phyloP scores from a whole-genome alignment of 768 basidiomycete species.

The Chalciporus pseudorubinellus region DNA sequence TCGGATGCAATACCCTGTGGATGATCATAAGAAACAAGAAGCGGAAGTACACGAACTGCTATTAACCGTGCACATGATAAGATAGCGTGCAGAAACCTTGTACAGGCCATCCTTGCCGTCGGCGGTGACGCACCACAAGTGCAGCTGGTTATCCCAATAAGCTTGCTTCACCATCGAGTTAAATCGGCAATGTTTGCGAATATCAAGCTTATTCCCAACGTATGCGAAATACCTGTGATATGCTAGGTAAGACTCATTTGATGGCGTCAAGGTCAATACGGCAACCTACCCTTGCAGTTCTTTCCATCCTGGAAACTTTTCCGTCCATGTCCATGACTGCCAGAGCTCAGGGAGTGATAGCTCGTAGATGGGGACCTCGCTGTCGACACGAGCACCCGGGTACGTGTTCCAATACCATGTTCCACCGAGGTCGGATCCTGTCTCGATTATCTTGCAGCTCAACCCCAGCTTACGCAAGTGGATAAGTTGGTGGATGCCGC shows the following conservation, averaged over 20 bases:
- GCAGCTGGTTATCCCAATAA: slow-evolving; percentile 9
- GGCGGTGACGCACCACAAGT: slow-evolving; percentile 5
- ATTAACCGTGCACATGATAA: slow-evolving; percentile 15
- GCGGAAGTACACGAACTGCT: too few relatives aligned
- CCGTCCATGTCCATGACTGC: slow-evolving; percentile 11
- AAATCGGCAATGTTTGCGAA: slow-evolving; percentile 17
- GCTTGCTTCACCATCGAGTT: slow-evolving; percentile 10
- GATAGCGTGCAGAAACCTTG: slow-evolving; percentile 10
- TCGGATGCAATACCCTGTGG: slow-evolving; percentile 9
- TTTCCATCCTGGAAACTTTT: slow-evolving; percentile 11
- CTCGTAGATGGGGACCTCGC: slow-evolving; percentile 8
- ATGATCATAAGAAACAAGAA: neutral
- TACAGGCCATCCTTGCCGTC: slow-evolving; percentile 9
- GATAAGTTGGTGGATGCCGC: slow-evolving; percentile 8
- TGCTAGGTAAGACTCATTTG: neutral
- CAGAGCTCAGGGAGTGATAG: slow-evolving; percentile 13
- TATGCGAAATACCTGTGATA: slow-evolving; percentile 13
- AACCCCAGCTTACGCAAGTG: slow-evolving; percentile 7
- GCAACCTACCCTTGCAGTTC: slow-evolving; percentile 11
- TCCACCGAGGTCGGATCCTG: slow-evolving; percentile 9
- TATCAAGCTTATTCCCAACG: slow-evolving; percentile 7
- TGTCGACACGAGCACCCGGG: slow-evolving; percentile 13
- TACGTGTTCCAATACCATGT: slow-evolving; percentile 18
- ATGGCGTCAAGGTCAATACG: neutral
- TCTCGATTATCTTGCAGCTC: slow-evolving; percentile 11